Conservation (phyloP, 2,329 filamentous ascomycete species). For the Dactylonectria macrodidyma region DNA sequence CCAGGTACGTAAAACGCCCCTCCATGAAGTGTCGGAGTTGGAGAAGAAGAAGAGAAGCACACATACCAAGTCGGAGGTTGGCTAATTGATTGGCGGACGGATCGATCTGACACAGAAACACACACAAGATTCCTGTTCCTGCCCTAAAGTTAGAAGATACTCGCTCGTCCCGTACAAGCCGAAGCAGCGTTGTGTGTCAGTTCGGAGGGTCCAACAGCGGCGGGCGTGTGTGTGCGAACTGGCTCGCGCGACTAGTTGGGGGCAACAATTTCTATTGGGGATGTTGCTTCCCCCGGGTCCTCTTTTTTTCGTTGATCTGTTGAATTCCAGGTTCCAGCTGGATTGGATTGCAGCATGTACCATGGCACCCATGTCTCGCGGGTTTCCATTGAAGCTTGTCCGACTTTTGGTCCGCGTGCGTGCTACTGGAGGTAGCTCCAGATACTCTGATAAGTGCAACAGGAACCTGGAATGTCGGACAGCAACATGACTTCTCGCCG, state of each 20-base stretch:
- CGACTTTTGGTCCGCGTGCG: slow-evolving; percentile 17
- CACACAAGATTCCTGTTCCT: background rate
- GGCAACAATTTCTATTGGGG: slow-evolving; percentile 48
- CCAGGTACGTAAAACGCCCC: slow-evolving; percentile 23
- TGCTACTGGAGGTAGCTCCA: background rate
- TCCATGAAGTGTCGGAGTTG: slow-evolving; percentile 15
- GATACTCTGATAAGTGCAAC: background rate
- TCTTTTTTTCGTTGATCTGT: slow-evolving; percentile 50
- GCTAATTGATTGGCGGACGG: background rate
- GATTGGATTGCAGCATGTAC: slow-evolving; percentile 10
- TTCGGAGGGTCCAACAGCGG: slow-evolving; percentile 12
- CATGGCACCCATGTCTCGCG: slow-evolving; percentile 31
- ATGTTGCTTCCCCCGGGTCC: slow-evolving; percentile 43
- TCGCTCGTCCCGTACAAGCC: background rate
- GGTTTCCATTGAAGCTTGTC: slow-evolving; percentile 30
- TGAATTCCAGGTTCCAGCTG: slow-evolving; percentile 41
- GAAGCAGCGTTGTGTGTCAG: background rate
- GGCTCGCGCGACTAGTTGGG: slow-evolving; percentile 45
- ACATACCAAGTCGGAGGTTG: slow-evolving; percentile 15
- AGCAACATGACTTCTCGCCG: background rate
- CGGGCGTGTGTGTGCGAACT: slow-evolving; percentile 13
- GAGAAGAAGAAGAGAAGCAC: background rate
- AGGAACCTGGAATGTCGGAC: background rate
- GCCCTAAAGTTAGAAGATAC: background rate
- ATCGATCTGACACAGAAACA: background rate